Percentiles rank a stretch among this genome's conserved stretches.
Conservation (phyloP, 2,329 filamentous ascomycete species). For the Pseudopithomyces maydicus region DNA sequence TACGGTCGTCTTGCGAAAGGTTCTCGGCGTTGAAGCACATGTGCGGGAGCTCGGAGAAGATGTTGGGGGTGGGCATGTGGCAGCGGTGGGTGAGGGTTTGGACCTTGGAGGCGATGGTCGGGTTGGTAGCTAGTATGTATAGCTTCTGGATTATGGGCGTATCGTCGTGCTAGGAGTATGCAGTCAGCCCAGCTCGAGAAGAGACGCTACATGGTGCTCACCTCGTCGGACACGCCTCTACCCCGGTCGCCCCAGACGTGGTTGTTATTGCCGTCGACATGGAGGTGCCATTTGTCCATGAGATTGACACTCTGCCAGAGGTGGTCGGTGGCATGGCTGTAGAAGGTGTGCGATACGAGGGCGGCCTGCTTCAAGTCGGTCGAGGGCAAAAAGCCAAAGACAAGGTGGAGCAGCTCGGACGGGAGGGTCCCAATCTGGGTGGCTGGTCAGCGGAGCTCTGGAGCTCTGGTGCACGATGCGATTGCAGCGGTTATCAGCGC, state of each 20-base stretch:
- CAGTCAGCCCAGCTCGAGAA: background rate
- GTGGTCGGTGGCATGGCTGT: conserved; percentile 42
- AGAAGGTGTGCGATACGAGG: conserved; percentile 41
- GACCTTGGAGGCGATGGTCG: conserved; percentile 49
- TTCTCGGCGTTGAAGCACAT: conserved; percentile 46
- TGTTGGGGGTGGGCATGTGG: conserved; percentile 51
- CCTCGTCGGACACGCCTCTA: conserved; percentile 26
- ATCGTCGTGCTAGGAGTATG: conserved; percentile 39
- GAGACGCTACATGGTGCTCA: background rate
- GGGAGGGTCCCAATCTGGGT: conserved; percentile 43
- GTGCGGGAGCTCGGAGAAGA: conserved; percentile 50
- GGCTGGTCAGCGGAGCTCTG: conserved; percentile 4
- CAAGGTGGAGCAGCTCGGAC: conserved; percentile 48
- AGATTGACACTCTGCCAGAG: conserved; percentile 51
- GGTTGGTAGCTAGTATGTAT: conserved; percentile 48
- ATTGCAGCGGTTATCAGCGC: background rate
- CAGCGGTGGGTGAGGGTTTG: conserved; percentile 52
- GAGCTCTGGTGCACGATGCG: background rate
- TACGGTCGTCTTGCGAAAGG: conserved; percentile 47
- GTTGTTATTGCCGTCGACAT: conserved; percentile 19
- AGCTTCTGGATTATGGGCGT: conserved; percentile 51
- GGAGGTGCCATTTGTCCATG: conserved; percentile 43
- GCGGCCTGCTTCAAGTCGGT: conserved; percentile 38
- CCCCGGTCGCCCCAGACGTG: conserved; percentile 19
- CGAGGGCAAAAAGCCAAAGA: conserved; percentile 42